phyloP scores from a whole-genome alignment of 2,329 filamentous ascomycete species.

The Elsinoe necatrix region DNA sequence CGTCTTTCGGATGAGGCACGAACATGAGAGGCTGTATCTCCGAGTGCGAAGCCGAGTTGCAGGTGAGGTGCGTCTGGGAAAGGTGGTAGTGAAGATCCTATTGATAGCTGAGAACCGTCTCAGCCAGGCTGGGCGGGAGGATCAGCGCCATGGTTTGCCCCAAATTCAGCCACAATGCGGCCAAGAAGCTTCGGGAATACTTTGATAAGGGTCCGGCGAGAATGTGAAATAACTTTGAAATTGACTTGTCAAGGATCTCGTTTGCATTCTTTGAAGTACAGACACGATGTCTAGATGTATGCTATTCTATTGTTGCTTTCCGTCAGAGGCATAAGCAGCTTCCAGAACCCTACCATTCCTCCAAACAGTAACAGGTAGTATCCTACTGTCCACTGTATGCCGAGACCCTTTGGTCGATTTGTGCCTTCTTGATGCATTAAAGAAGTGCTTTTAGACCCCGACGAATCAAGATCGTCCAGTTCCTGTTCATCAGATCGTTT shows the following conservation, averaged over 20 bases:
- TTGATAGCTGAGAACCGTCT: constrained; percentile 12
- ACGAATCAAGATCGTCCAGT: constrained; percentile 18
- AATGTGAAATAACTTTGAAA: too few relatives aligned
- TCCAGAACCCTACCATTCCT: constrained; percentile 65
- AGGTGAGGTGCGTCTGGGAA: background rate
- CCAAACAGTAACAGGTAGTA: constrained; percentile 72
- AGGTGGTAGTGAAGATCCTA: constrained; percentile 5
- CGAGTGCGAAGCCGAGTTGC: background rate
- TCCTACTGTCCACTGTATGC: constrained; percentile 57
- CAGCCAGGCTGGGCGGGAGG: background rate
- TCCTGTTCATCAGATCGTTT: constrained; percentile 22
- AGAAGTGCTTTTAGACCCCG: constrained; percentile 30
- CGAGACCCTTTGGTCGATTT: constrained; percentile 28
- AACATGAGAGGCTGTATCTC: constrained; percentile 1
- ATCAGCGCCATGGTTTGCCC: background rate
- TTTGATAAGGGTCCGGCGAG: background rate
- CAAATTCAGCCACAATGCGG: constrained; percentile 10
- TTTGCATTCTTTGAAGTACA: background rate
- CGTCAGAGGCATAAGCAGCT: constrained; percentile 62
- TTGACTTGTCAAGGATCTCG: background rate
- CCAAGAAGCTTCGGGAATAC: background rate
- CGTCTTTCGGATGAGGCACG: background rate
- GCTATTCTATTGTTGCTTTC: constrained; percentile 48
- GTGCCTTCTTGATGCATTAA: constrained; percentile 29
- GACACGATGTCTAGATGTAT: background rate